phyloP scores from a whole-genome alignment of 2,329 filamentous ascomycete genomes.

The Lasiodiplodia citricola region DNA sequence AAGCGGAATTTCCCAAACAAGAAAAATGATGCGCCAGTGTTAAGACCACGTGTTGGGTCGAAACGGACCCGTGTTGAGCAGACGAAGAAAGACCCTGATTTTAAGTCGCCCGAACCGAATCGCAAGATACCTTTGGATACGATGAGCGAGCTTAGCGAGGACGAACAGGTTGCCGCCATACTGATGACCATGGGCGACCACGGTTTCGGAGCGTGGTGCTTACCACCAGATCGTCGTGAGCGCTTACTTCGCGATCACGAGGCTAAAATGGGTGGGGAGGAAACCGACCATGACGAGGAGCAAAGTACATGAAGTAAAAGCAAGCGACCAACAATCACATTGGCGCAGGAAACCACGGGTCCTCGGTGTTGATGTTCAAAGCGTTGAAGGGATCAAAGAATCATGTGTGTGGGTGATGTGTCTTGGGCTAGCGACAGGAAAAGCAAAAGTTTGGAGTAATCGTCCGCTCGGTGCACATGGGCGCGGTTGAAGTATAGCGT shows the following conservation, averaged over 20 bases:
- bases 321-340: background rate
- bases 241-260: background rate
- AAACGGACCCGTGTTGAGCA: background rate
- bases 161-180: background rate
- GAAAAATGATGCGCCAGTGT: background rate
- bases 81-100: background rate
- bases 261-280: background rate
- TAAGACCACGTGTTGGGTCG: too few relatives aligned
- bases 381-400: background rate
- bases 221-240: background rate
- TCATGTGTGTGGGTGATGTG: background rate
- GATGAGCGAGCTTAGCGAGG: background rate
- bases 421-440: too few relatives aligned
- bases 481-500: too few relatives aligned
- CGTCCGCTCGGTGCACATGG: too few relatives aligned
- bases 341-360: background rate
- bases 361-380: background rate
- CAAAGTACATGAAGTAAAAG: background rate
- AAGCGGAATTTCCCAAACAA: background rate
- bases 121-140: background rate
- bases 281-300: background rate
- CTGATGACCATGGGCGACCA: background rate
- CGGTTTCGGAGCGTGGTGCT: background rate
- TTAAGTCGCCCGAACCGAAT: background rate
- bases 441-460: too few relatives aligned